Percentiles rank a stretch among this genome's conserved stretches.
Conservation (phyloP, 257 asterid genomes). For the Salvia miltiorrhiza region DNA sequence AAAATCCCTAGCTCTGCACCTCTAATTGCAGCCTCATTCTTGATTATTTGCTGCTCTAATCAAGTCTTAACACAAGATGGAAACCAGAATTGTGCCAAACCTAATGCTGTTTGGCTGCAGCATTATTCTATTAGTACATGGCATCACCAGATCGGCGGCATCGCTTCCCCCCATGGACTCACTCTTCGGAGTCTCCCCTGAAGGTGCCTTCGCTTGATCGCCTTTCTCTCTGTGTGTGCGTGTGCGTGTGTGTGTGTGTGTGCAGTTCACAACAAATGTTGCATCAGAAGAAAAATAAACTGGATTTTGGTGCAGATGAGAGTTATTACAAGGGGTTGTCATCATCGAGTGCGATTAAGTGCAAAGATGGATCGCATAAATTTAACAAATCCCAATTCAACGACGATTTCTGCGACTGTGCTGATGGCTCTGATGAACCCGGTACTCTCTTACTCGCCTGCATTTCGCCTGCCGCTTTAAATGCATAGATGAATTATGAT, state of each 20-base stretch:
- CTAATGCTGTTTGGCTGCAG: slow-evolving; percentile 28
- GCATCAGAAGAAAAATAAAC: not conserved
- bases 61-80: slow-evolving; percentile 25
- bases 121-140: slow-evolving; percentile 20
- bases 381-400: slow-evolving; percentile 71
- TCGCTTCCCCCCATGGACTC: slow-evolving; percentile 25
- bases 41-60: not conserved
- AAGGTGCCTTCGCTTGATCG: slow-evolving; percentile 37
- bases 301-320: slow-evolving; percentile 56
- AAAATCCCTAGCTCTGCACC: not conserved
- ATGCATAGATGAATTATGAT: not conserved
- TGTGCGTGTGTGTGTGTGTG: not conserved
- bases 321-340: slow-evolving; percentile 49
- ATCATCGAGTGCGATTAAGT: slow-evolving; percentile 52
- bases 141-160: slow-evolving; percentile 43
- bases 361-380: slow-evolving; percentile 79
- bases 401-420: slow-evolving; percentile 95
- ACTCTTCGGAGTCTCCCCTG: slow-evolving; percentile 62
- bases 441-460: slow-evolving; percentile 39
- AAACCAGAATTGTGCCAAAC: slow-evolving; percentile 3
- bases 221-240: not conserved
- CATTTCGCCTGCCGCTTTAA: not conserved
- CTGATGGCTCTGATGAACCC: slow-evolving; percentile 98
- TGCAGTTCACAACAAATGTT: not conserved
- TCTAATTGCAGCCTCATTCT: slow-evolving; percentile 7